A percentile compares a stretch with the other conserved stretches of the same genome.
Evolutionary conservation across 176 grass and related monocot species (phyloP).

Genomic region (Canna indica): DNA sequence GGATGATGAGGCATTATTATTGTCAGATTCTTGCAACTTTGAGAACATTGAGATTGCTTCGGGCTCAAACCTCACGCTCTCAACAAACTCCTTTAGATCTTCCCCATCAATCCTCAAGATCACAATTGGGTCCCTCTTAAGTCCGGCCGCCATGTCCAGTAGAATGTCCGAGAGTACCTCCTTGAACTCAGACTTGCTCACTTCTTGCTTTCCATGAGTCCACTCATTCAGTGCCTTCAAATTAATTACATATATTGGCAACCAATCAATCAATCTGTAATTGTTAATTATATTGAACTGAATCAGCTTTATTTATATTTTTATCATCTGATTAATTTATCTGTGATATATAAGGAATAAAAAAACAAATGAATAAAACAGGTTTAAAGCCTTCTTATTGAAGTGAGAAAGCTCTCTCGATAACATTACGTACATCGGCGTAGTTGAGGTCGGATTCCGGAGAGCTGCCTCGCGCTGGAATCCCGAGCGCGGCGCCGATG

Average conservation of each 20-base stretch:
- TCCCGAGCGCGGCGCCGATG: constrained; percentile 57
- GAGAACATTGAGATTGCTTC: constrained; percentile 47
- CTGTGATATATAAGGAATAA: background rate
- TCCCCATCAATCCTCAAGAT: constrained; percentile 90
- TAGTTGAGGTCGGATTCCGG: constrained; percentile 53
- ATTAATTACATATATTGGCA: background rate
- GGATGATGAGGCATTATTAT: background rate
- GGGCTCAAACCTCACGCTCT: constrained; percentile 36
- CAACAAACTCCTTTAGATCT: constrained; percentile 65
- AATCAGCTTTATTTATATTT: too few species aligned
- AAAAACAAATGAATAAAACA: background rate
- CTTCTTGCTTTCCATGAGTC: constrained; percentile 55
- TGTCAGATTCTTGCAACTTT: constrained; percentile 22
- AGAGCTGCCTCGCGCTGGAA: constrained; percentile 39
- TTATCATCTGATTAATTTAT: background rate
- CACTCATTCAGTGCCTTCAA: constrained; percentile 69
- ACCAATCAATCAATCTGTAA: background rate
- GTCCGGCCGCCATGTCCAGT: constrained; percentile 76
- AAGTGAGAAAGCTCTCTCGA: too few species aligned
- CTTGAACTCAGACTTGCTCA: constrained; percentile 69
- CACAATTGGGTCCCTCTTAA: constrained; percentile 85
- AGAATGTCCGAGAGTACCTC: constrained; percentile 55
- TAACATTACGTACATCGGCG: constrained; percentile 27
- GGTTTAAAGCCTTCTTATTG: background rate
- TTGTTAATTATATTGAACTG: too few species aligned